Evolutionary conservation across 768 basidiomycete species (phyloP).

Genomic region (Boletus vermiculosoides): DNA sequence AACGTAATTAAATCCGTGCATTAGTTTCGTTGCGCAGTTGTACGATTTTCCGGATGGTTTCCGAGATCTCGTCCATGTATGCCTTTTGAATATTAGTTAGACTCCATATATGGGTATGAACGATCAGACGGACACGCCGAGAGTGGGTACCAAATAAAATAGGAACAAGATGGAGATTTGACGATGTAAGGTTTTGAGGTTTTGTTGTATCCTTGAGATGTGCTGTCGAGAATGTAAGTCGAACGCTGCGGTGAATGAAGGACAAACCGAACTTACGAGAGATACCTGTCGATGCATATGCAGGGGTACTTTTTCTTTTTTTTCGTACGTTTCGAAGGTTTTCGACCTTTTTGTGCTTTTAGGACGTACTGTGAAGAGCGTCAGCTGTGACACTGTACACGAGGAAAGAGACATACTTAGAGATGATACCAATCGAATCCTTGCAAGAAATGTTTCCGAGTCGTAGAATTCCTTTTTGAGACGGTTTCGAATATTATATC

Average conservation of each 20-base stretch:
- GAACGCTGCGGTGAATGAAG: not conserved
- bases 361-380: not conserved
- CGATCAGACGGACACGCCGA: not conserved
- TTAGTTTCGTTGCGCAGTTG: not conserved
- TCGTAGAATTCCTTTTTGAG: not conserved
- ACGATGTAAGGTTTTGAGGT: not conserved
- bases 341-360: constrained; percentile 7
- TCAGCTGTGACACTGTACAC: not conserved
- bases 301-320: not conserved
- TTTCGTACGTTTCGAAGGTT: not conserved
- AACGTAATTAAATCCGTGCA: not conserved
- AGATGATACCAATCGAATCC: not conserved
- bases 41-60: no score
- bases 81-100: not conserved
- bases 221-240: not conserved
- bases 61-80: not conserved
- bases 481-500: not conserved
- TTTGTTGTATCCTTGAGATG: not conserved
- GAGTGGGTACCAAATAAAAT: not conserved
- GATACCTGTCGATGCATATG: not conserved
- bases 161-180: not conserved
- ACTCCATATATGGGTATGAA: no score
- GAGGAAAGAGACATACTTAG: not conserved
- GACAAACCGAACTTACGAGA: not conserved
- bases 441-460: not conserved